Conservation (phyloP, 805 yeast species). For the Candida xyloterini region DNA sequence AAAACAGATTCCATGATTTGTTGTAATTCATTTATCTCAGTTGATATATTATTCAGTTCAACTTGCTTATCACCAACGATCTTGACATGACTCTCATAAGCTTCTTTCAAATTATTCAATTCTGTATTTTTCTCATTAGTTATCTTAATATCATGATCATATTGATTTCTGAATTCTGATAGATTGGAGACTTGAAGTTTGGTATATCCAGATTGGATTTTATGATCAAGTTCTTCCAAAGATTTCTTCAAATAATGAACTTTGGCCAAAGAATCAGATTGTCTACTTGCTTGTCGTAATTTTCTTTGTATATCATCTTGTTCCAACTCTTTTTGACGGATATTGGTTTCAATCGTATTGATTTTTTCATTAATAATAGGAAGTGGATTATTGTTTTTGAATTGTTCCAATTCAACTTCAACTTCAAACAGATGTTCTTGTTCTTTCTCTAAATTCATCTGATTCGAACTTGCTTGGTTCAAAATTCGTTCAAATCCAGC, state of each 20-base stretch:
- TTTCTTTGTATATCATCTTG: slow-evolving; percentile 53
- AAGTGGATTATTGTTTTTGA: slow-evolving; percentile 31
- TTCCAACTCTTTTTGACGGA: slow-evolving; percentile 38
- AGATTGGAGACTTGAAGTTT: too few species aligned
- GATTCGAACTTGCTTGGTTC: slow-evolving; percentile 38
- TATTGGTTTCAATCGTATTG: slow-evolving; percentile 35
- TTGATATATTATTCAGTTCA: not conserved
- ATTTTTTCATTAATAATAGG: slow-evolving; percentile 35
- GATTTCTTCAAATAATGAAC: slow-evolving; percentile 31
- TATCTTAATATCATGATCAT: too few species aligned
- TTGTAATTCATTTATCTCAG: not conserved
- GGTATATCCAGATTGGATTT: slow-evolving; percentile 1
- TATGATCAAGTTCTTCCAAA: not conserved
- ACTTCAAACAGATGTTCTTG: slow-evolving; percentile 40
- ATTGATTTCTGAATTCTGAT: too few species aligned
- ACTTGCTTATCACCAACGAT: too few species aligned
- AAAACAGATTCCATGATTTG: slow-evolving; percentile 20
- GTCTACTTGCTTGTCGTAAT: slow-evolving; percentile 50
- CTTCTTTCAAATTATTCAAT: too few species aligned
- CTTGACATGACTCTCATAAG: too few species aligned
- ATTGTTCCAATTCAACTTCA: slow-evolving; percentile 32
- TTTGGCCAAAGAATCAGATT: slow-evolving; percentile 57
- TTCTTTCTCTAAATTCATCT: slow-evolving; percentile 46
- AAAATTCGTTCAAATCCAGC: slow-evolving; percentile 38
- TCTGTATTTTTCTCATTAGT: not conserved